Conservation (phyloP, 2,329 filamentous ascomycete genomes). For the Plectosphaerella plurivora region DNA sequence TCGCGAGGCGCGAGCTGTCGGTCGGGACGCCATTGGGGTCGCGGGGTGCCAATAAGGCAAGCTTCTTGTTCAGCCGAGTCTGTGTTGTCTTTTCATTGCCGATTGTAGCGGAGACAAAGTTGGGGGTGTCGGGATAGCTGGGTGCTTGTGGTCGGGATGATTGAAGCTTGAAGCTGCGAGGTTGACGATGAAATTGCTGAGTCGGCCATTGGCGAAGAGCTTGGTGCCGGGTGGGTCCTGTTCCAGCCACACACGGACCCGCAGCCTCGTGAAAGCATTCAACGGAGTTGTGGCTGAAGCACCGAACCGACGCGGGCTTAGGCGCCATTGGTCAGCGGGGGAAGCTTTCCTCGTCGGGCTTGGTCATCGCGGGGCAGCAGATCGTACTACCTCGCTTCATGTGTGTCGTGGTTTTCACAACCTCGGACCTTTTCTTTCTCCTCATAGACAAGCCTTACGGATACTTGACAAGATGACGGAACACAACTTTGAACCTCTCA, state of each 20-base stretch:
- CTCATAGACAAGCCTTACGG: not conserved
- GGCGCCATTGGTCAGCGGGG: no score
- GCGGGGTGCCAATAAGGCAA: not conserved
- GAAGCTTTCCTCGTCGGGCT: not conserved
- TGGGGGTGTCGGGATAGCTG: not conserved
- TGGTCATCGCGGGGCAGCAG: not conserved
- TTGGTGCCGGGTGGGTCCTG: not conserved
- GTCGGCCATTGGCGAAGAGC: not conserved
- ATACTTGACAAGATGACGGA: slow-evolving; percentile 48
- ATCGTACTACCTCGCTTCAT: no score
- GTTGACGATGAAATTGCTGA: slow-evolving; percentile 2
- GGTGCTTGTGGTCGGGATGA: not conserved
- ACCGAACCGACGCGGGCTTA: not conserved
- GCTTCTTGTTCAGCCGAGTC: no score
- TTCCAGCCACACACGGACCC: not conserved
- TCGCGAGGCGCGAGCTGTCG: slow-evolving; percentile 41
- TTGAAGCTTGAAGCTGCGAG: not conserved
- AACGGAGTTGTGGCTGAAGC: not conserved
- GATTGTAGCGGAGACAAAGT: not conserved
- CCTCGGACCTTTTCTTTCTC: not conserved
- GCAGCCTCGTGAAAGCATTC: not conserved
- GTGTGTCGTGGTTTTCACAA: no score
- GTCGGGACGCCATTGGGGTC: slow-evolving; percentile 22
- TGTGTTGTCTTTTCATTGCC: not conserved
- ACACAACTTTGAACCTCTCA: slow-evolving; percentile 72